A percentile compares a stretch with the other conserved stretches of the same genome.
Evolutionary conservation across 2,329 filamentous ascomycete species (phyloP).

Genomic region (Ceratocystis lukuohia): DNA sequence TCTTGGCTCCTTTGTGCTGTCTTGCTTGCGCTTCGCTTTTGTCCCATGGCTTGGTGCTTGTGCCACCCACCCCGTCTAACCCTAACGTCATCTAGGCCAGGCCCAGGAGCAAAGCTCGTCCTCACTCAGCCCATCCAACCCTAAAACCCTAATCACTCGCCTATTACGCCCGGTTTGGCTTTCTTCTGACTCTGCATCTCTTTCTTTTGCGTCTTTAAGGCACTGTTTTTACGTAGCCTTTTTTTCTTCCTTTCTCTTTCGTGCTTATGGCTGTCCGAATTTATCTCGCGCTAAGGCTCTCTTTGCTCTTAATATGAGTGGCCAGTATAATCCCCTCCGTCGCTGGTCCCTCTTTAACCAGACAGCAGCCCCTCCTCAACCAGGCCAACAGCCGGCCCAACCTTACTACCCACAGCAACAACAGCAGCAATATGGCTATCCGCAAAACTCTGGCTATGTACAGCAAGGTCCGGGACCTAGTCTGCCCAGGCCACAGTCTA

Average conservation of each 20-base stretch:
- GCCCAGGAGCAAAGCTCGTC: not conserved
- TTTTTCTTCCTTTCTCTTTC: not conserved
- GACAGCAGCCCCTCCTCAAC: not conserved
- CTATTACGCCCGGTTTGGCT: not conserved
- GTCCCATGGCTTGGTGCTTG: not conserved
- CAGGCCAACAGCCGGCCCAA: not conserved
- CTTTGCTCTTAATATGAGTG: not conserved
- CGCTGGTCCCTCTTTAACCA: constrained; percentile 5
- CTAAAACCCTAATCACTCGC: no score
- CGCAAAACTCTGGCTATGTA: not conserved
- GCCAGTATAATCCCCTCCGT: not conserved
- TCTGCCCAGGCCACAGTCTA: not conserved
- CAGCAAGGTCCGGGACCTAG: not conserved
- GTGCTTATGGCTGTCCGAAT: not conserved
- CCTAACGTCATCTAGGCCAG: not conserved
- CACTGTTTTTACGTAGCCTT: not conserved
- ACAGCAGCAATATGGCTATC: not conserved
- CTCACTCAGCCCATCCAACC: not conserved
- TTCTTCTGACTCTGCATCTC: not conserved
- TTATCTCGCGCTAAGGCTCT: not conserved
- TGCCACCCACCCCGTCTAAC: not conserved
- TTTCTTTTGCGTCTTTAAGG: no score
- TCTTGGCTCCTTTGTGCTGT: no score
- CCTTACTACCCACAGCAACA: not conserved
- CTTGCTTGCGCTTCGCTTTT: no score